Base-by-base conservation (phyloP, 345 rosid species). In the Eucalyptus regnans region DNA sequence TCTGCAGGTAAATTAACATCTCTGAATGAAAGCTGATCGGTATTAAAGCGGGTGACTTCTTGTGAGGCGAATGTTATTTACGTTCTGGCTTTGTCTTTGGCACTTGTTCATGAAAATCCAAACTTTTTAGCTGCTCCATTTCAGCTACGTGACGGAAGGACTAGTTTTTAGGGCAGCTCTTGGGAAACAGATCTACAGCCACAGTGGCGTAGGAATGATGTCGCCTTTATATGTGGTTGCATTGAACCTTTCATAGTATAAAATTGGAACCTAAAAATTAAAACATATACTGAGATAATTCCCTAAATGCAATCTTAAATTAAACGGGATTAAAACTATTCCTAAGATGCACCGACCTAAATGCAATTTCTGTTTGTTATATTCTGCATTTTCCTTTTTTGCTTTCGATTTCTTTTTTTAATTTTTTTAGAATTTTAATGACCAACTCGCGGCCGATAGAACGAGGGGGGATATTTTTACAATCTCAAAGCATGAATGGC, bases 111-210 rank as follows among this genome's bases (percentile, higher is more conserved):
- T 37, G 41, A 37, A 37, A 37, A 37, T 41, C 41, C 41, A 41
- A 41, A 41, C 4, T 4, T 41, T 41, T 41, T 41, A 41, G 41
- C 41, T 41, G 41, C 41, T 41, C 41, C 41, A 41, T 41, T 37
- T 37, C 41, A 37, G 41, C 41, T 37, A 37, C 5, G 41, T 41
- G 41, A 41, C 1, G 41, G 41, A 41, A 4, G 41, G 41, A 41
- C 5, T 41, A 4, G 41, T 41, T 41, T 41, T 5, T 41, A 41
- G 41, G 41, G 41, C 41, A 41, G 41, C 41, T 41, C 41, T 41
- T 41, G 41, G 41, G 41, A 90, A 97, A 98, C 90, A 93, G 96
- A 89, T 97, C 96, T 93, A 94, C 96, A 50, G 88, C 97, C 89
- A 95, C 96, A 76, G 90, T 91, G 98, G 99, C 23, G 52, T 84